phyloP scores from a whole-genome alignment of 2,329 filamentous ascomycete genomes.

The Colletotrichum sp. region DNA sequence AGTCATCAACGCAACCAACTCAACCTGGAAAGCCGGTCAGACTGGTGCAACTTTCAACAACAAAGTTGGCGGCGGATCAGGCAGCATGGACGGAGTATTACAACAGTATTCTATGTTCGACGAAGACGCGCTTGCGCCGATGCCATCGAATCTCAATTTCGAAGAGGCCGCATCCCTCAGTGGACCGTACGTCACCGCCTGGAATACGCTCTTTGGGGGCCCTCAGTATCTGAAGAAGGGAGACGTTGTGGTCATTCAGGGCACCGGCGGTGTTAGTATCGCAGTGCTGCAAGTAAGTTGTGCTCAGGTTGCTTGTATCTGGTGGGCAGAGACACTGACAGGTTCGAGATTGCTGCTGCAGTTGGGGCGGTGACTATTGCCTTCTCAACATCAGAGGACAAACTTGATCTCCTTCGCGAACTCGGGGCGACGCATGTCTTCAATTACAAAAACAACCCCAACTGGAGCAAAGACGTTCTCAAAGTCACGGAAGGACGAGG shows the following conservation, averaged over 20 bases:
- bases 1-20: neutral
- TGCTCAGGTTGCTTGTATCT: neutral
- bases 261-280: slow-evolving; percentile 46
- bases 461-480: slow-evolving; percentile 20
- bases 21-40: neutral
- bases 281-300: slow-evolving; percentile 40
- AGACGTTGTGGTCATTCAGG: slow-evolving; percentile 44
- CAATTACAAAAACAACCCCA: slow-evolving; percentile 16
- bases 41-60: neutral
- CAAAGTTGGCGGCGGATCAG: neutral
- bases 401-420: slow-evolving; percentile 11
- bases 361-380: slow-evolving; percentile 14
- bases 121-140: neutral
- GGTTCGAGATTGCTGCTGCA: slow-evolving; percentile 9
- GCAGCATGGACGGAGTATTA: neutral
- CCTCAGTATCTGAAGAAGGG: slow-evolving; percentile 36
- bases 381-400: slow-evolving; percentile 23
- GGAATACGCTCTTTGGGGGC: slow-evolving; percentile 20
- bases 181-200: slow-evolving; percentile 14
- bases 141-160: neutral
- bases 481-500: slow-evolving; percentile 14
- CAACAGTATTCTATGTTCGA: neutral
- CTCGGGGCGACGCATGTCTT: slow-evolving; percentile 18
- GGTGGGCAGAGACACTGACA: neutral
- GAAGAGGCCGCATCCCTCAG: neutral